Percentiles rank a stretch among this genome's conserved stretches.
These are phyloP conservation scores for Telfairia occidentalis DNA, from an alignment of 331 rosid species.

Conservation along the genomic window DNA sequence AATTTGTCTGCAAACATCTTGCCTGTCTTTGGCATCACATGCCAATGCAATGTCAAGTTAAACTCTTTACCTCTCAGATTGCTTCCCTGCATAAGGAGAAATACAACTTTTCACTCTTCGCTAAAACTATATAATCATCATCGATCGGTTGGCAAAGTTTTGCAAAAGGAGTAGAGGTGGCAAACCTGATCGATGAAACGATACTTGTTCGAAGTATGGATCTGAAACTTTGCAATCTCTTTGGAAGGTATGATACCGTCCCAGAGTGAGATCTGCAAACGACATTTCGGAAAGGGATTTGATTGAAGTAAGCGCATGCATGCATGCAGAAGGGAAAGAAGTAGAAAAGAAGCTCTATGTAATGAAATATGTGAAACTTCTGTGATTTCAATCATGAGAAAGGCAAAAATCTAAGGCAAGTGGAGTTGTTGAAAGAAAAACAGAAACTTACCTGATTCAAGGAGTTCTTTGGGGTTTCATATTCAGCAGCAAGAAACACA, in stretches of 20 bases:
- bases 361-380: neutral
- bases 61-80: constrained; percentile 60
- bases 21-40: constrained; percentile 94
- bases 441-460: constrained; percentile 53
- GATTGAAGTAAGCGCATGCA: neutral
- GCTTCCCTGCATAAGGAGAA: constrained; percentile 46
- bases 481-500: constrained; percentile 80
- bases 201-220: constrained; percentile 67
- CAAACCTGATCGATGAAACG: constrained; percentile 68
- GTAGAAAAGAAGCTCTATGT: neutral
- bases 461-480: constrained; percentile 53
- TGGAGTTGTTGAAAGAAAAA: neutral
- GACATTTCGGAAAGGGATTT: neutral
- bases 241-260: constrained; percentile 67
- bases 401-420: neutral
- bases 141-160: neutral
- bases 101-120: neutral
- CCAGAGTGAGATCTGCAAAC: constrained; percentile 69
- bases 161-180: neutral
- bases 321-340: neutral
- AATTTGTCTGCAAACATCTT: constrained; percentile 73
- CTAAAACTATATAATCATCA: neutral
- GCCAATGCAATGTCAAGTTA: constrained; percentile 85
- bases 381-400: neutral
- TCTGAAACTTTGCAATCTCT: constrained; percentile 51